Base-by-base conservation (phyloP, 345 rosid species). In the Reutealis trisperma region DNA sequence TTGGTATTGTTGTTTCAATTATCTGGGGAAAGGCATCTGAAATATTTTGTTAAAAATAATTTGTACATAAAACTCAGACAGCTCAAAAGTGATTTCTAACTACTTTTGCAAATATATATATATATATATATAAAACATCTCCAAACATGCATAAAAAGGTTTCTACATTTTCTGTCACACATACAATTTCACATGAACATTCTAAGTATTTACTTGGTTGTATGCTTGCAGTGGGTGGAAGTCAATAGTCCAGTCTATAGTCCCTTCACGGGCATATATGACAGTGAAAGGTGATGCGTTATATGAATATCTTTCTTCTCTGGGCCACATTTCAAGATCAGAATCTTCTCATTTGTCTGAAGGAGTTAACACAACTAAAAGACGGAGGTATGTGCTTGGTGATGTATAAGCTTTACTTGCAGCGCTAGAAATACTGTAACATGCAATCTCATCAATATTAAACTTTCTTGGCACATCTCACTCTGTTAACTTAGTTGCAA, bases 241-340 rank as follows among this genome's bases (percentile, higher is more conserved):
- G 80, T 62, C 84, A 8, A 82, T 88, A 45, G 74, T 93, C 52
- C 85, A 80, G 74, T 84, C 97, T 70, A 60, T 91, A 12, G 87
- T 87, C 73, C 97, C 96, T 30, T 62, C 76, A 30, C 87, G 90
- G 83, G 83, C 84, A 72, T 81, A 72, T 76, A 78, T 83, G 84
- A 76, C 85, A 16, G 62, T 91, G 79, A 91, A 85, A 85, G 97
- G 95, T 68, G 66, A 70, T 66, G 86, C 92, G 63, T 87, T 87
- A 66, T 86, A 87, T 61, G 98, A 96, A 77, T 96, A 92, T 76
- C 77, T 88, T 72, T 91, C 97, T 73, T 89, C 89, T 51, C 78
- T 96, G 70, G 74, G 90, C 60, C 74, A 77, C 77, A 94, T 96
- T 71, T 88, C 97, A 73, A 88, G 89, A 85, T 83, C 87, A 14